Evolutionary conservation across 2,329 filamentous ascomycete species (phyloP).

Genomic region (Calonectria leucothoes): DNA sequence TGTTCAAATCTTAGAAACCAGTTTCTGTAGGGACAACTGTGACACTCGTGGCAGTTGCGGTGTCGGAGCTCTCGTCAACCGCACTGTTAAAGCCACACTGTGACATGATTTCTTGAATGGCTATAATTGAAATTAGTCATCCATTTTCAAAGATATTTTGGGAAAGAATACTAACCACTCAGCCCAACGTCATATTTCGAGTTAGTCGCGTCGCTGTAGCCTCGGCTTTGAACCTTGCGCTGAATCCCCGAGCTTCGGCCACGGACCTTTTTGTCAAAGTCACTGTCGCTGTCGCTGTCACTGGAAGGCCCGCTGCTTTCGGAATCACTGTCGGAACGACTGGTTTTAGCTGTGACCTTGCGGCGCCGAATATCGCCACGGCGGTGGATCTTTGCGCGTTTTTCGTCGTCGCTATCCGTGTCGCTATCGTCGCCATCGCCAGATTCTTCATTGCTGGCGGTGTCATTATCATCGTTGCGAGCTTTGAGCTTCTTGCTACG

Average conservation of each 20-base stretch:
- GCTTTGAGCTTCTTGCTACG: not conserved
- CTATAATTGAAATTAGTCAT: not conserved
- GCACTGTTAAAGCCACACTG: not conserved
- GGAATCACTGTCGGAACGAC: not conserved
- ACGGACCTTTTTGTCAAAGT: not conserved
- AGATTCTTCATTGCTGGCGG: no score
- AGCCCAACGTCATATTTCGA: not conserved
- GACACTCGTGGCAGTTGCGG: not conserved
- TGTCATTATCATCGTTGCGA: not conserved
- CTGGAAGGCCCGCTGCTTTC: not conserved
- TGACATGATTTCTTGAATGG: not conserved
- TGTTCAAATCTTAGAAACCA: not conserved
- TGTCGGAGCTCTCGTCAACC: not conserved
- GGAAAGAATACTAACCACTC: not conserved
- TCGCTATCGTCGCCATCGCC: no score
- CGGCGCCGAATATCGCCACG: not conserved
- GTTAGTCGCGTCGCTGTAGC: not conserved
- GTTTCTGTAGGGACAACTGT: not conserved
- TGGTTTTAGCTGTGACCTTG: not conserved
- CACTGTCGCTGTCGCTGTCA: not conserved
- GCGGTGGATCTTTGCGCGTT: not conserved
- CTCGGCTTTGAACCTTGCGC: not conserved
- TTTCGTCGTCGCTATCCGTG: not conserved
- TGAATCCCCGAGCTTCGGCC: not conserved
- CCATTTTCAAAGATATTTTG: not conserved